Evolutionary conservation across 1,284 basidiomycete genomes (phyloP).

Genomic region (Psilocybe mexicana): DNA sequence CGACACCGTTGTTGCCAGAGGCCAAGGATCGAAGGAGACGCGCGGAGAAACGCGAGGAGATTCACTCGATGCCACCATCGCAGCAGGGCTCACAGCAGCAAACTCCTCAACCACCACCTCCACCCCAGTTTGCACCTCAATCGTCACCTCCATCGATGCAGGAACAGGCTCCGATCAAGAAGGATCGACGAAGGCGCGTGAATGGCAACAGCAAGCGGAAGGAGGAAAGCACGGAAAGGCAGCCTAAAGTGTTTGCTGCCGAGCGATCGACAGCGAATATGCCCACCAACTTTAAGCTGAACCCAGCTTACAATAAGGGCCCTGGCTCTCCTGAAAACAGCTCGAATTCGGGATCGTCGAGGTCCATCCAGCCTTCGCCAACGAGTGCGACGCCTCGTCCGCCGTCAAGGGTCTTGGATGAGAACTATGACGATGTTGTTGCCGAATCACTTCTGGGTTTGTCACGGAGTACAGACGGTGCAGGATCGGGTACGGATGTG

Average conservation of each 20-base stretch:
- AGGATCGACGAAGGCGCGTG: conserved; percentile 37
- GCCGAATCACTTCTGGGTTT: conserved; percentile 71
- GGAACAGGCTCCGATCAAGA: conserved; percentile 34
- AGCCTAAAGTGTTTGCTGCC: conserved; percentile 11
- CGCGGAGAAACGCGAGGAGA: conserved; percentile 33
- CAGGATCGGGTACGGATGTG: conserved; percentile 29
- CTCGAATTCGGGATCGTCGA: conserved; percentile 58
- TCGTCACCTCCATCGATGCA: conserved; percentile 24
- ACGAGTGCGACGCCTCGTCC: conserved; percentile 57
- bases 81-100: conserved; percentile 8
- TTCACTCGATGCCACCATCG: conserved; percentile 8
- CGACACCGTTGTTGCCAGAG: conserved; percentile 26
- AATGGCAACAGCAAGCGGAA: conserved; percentile 35
- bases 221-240: conserved; percentile 18
- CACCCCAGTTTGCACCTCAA: conserved; percentile 26
- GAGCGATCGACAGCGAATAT: conserved; percentile 16
- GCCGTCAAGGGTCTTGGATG: conserved; percentile 69
- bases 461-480: conserved; percentile 29
- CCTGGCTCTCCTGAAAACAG: conserved; percentile 57
- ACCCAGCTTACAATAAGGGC: conserved; percentile 34
- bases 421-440: conserved; percentile 80
- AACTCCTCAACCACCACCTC: conserved; percentile 14
- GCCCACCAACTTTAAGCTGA: conserved; percentile 21
- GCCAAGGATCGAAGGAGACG: conserved; percentile 31
- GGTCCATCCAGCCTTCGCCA: conserved; percentile 68